Evolutionary conservation across 2,329 filamentous ascomycete species (phyloP), one percentile per base, ranked within the genome.

Genomic region (Cladosporium sp.): DNA sequence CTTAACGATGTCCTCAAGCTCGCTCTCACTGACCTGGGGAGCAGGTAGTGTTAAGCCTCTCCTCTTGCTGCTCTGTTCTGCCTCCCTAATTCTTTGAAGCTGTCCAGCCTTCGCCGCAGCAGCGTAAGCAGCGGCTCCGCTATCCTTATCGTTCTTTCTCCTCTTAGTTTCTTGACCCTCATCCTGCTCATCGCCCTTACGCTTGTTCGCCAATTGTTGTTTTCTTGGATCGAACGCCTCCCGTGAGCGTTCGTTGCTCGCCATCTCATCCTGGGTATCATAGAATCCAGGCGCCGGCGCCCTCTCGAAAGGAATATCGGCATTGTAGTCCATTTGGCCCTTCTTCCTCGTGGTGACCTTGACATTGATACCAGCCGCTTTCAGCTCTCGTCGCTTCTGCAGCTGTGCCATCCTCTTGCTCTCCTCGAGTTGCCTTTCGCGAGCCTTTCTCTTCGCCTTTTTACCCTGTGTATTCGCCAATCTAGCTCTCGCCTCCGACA

Each of bases 251-350:
- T 99, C 94, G 77, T 99, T 99, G 70, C 84, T 85, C 5, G 82
- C 80, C 70, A 91, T 83, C 76, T 99, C 95, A 16, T 97, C 93
- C 3, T 83, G 83, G 0, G 95, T 99, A 76, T 99, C 94, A 80
- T 94, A 97, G 77, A 99, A 99, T 14, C 95, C 95, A 25, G 89
- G 82, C 0, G 91, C 90, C 0, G 95, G 89, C 69, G 91, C 91
- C 79, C 95, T 97, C 78, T 99, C 95, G 70, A 99, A 98, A 0
- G 95, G 95, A 70, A 99, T 96, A 73, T 99, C 95, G 72, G 95
- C 95, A 79, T 99, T 99, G 83, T 99, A 99, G 79, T 99, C 95
- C 92, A 99, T 99, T 81, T 98, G 90, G 0, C 95, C 95, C 82
- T 92, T 89, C 82, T 98, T 98, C 67, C 91, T 88, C 16, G 91